Evolutionary conservation across 345 rosid species (phyloP).

Genomic region (Moricandia arvensis): DNA sequence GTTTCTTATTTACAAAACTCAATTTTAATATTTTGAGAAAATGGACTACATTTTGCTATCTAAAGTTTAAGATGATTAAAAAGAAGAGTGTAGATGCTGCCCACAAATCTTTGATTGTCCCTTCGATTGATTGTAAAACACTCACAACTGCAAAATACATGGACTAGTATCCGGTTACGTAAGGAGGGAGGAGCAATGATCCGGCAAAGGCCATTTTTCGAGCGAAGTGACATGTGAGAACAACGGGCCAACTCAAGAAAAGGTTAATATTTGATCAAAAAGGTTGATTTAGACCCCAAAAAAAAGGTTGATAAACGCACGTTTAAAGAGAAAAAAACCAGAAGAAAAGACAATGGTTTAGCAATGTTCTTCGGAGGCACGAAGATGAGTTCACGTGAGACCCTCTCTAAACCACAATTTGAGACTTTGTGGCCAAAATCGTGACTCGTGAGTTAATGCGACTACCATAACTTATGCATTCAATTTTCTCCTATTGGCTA

Average conservation of each 20-base stretch:
- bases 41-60: neutral
- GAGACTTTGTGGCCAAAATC: neutral
- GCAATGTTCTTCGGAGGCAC: neutral
- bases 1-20: neutral
- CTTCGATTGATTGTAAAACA: neutral
- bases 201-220: constrained; percentile 5
- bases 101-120: too few species aligned
- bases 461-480: neutral
- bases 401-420: constrained; percentile 21
- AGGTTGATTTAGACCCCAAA: too few species aligned
- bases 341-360: neutral
- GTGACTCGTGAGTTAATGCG: constrained; percentile 24
- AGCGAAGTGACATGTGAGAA: constrained; percentile 23
- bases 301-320: neutral
- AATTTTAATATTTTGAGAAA: neutral
- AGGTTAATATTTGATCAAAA: neutral
- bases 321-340: neutral
- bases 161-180: neutral
- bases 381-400: constrained; percentile 5
- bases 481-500: neutral
- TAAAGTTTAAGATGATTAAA: neutral
- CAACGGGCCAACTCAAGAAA: constrained; percentile 14
- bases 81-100: too few species aligned
- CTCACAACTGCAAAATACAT: neutral
- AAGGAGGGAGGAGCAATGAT: neutral